Base-by-base conservation (phyloP, 2,329 filamentous ascomycete genomes). In the Penicillium sp. region DNA sequence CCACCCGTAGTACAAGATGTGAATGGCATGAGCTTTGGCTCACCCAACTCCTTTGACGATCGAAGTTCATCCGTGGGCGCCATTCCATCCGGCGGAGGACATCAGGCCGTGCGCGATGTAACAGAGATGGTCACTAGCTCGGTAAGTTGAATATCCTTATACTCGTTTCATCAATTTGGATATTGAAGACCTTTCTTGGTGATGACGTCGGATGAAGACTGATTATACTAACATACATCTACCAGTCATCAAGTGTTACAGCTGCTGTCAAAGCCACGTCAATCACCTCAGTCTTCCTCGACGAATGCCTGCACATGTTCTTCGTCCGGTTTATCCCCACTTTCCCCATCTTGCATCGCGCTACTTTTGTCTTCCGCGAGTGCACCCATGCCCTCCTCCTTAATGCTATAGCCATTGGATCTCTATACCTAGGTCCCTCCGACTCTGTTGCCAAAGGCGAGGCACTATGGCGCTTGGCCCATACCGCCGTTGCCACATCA, bases 271-370 rank as follows among this genome's bases (percentile, higher is more conserved):
- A 79, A 61, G 71, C 75, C 19, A 78, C 71, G 1, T 78, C 75
- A 2, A 73, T 80, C 18, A 80, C 75, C 19, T 81, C 78, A 0
- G 75, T 79, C 19, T 80, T 81, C 39, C 68, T 81, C 7, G 78
- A 80, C 54, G 76, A 78, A 61, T 79, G 78, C 60, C 64, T 81
- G 16, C 78, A 81, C 58, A 79, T 80, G 77, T 81, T 80, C 65
- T 81, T 80, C 55, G 72, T 72, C 14, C 73, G 77, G 16, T 79
- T 81, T 58, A 79, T 79, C 27, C 78, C 78, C 3, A 79, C 77
- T 1, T 80, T 80, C 55, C 78, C 78, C 5, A 69, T 80, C n/a
- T 63, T 80, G 16, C 77, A 80, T 65, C 70, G 75, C 58, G 72
- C 77, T 35, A 80, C 78, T 0, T 80, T 80, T 27, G 71, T 79